These are phyloP conservation scores for Cryptococcus floricola DNA, from an alignment of 1,284 basidiomycete species.

Conservation along the genomic window DNA sequence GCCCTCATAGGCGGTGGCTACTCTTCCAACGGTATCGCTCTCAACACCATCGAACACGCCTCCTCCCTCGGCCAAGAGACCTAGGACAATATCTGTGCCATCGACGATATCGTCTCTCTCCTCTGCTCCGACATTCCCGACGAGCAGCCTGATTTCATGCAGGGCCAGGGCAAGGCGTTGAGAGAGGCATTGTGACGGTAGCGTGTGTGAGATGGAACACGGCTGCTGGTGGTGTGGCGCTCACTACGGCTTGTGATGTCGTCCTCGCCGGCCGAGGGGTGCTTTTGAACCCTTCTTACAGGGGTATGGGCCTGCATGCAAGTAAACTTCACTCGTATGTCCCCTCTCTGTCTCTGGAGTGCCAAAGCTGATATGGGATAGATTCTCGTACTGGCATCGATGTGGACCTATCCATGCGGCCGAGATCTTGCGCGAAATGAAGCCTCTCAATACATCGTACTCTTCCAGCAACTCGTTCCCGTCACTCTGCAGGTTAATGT, in stretches of 20 bases:
- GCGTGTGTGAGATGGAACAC: conserved; percentile 52
- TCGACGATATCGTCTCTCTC: conserved; percentile 49
- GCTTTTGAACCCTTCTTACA: conserved; percentile 52
- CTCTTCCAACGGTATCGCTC: conserved; percentile 53
- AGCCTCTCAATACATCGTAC: conserved; percentile 47
- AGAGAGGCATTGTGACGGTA: conserved; percentile 50
- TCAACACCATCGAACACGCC: conserved; percentile 51
- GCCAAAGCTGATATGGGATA: conserved; percentile 2
- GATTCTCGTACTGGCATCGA: conserved; percentile 46
- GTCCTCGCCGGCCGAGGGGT: conserved; percentile 46
- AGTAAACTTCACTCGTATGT: conserved; percentile 51
- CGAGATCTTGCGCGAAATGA: conserved; percentile 46
- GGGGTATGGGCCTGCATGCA: conserved; percentile 51
- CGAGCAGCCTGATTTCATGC: conserved; percentile 37
- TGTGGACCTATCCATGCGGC: conserved; percentile 42
- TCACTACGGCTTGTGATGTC: conserved; percentile 51
- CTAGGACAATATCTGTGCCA: conserved; percentile 53
- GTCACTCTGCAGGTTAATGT: too few relatives aligned
- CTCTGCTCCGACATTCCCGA: conserved; percentile 34
- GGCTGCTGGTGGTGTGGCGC: conserved; percentile 52
- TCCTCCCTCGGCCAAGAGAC: conserved; percentile 48
- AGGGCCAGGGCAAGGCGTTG: conserved; percentile 27
- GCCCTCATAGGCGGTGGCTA: conserved; percentile 51
- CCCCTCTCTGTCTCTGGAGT: background rate
- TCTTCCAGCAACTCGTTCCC: too few relatives aligned